phyloP scores from a whole-genome alignment of 139 green algal species.

The Chlorella vulgaris region DNA sequence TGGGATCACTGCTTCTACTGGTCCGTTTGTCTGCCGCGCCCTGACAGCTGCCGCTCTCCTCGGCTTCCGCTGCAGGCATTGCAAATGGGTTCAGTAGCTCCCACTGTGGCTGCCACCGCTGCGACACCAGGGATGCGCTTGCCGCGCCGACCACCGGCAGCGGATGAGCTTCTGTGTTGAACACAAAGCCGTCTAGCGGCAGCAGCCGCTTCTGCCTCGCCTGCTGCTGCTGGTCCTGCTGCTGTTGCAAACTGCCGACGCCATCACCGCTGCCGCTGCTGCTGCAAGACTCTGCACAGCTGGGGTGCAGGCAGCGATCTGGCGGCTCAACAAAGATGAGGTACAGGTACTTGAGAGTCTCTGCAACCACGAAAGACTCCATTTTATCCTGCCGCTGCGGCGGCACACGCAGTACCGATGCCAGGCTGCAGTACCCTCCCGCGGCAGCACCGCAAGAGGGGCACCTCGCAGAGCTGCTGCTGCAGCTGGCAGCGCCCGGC shows the following conservation, averaged over 20 bases:
- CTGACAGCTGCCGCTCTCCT: background rate
- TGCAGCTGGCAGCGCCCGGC: background rate
- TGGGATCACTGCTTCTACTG: background rate
- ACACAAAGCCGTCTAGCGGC: constrained; percentile 79
- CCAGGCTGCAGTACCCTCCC: constrained; percentile 73
- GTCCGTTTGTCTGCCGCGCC: too few species aligned
- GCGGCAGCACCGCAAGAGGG: constrained; percentile 10
- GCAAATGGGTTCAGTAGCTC: constrained; percentile 25
- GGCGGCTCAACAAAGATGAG: constrained; percentile 78
- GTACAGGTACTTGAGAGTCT: constrained; percentile 92
- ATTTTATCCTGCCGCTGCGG: constrained; percentile 70
- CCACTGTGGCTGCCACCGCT: background rate
- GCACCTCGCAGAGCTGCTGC: background rate
- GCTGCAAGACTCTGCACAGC: background rate
- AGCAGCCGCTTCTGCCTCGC: constrained; percentile 33
- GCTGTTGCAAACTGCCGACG: background rate
- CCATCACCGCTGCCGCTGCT: background rate
- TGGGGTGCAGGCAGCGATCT: constrained; percentile 41
- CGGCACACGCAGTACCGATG: constrained; percentile 60
- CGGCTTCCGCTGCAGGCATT: background rate
- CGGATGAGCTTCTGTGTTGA: constrained; percentile 91
- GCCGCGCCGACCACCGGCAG: constrained; percentile 67
- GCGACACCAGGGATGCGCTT: background rate
- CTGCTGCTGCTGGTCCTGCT: background rate
- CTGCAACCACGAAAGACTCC: constrained; percentile 88